A percentile compares a stretch with the other conserved stretches of the same genome.
Evolutionary conservation across 2,329 filamentous ascomycete species (phyloP).

Genomic region (Calonectria henricotiae): DNA sequence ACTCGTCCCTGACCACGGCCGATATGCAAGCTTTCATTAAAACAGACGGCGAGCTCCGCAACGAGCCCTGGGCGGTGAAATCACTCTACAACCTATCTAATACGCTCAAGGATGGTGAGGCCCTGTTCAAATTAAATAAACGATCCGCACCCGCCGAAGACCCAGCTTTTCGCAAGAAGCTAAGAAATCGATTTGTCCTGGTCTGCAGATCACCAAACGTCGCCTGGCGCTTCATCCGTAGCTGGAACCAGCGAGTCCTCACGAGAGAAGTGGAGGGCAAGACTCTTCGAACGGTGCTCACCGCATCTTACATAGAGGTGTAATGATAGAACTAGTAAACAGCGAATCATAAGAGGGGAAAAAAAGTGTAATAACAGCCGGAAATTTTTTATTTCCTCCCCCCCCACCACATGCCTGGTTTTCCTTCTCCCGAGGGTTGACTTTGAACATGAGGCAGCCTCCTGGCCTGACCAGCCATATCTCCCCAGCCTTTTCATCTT

Average conservation of each 20-base stretch:
- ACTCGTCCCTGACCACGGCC: constrained; percentile 52
- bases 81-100: constrained; percentile 38
- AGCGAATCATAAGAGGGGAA: neutral
- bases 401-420: constrained; percentile 19
- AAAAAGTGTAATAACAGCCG: constrained; percentile 28
- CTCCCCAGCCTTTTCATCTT: neutral
- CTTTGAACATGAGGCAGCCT: constrained; percentile 5
- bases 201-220: constrained; percentile 54
- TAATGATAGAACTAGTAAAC: constrained; percentile 47
- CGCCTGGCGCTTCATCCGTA: constrained; percentile 61
- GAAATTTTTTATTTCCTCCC: constrained; percentile 24
- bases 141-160: constrained; percentile 24
- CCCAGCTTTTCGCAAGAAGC: constrained; percentile 43
- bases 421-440: neutral
- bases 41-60: constrained; percentile 36
- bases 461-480: neutral
- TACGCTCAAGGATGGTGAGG: constrained; percentile 23
- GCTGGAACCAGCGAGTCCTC: constrained; percentile 60
- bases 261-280: constrained; percentile 36
- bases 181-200: constrained; percentile 55
- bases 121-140: neutral
- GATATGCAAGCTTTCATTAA: constrained; percentile 41
- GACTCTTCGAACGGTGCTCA: constrained; percentile 47
- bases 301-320: constrained; percentile 56
- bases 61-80: constrained; percentile 39